Percentiles rank a stretch among this genome's conserved stretches.
phyloP scores from a whole-genome alignment of 306 rosid genomes.

The Cicer bijugum region DNA sequence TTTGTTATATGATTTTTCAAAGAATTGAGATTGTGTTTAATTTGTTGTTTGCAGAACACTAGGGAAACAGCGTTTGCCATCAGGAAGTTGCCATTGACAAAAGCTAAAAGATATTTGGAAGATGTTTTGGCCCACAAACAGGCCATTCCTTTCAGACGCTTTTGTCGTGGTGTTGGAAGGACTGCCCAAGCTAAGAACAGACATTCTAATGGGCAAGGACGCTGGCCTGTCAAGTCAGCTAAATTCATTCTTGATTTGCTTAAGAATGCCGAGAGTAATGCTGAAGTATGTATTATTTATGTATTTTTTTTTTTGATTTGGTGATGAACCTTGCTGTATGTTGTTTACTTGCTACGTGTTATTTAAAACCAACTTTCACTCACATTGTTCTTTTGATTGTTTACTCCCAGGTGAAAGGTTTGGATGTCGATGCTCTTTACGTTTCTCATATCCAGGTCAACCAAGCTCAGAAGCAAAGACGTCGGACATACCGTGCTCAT shows the following conservation, averaged over 20 bases:
- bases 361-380: neutral
- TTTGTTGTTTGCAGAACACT: conserved; percentile 61
- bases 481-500: conserved; percentile 91
- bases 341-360: too few relatives aligned
- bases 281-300: conserved; percentile 59
- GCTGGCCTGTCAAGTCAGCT: conserved; percentile 95
- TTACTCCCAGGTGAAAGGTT: conserved; percentile 74
- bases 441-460: conserved; percentile 89
- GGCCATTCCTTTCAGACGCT: conserved; percentile 89
- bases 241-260: conserved; percentile 83
- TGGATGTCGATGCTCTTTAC: conserved; percentile 79
- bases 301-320: neutral
- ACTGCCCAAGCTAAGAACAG: conserved; percentile 93
- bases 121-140: conserved; percentile 94
- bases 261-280: conserved; percentile 94
- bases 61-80: conserved; percentile 80
- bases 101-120: conserved; percentile 89
- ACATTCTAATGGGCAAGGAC: conserved; percentile 95
- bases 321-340: neutral
- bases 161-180: conserved; percentile 91
- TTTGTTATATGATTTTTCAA: neutral
- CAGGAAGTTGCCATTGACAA: conserved; percentile 72
- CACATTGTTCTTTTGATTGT: neutral
- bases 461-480: conserved; percentile 89
- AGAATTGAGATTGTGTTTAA: neutral